Conservation (phyloP, 352 stramenopile genomes). For the Phytophthora citrophthora region DNA sequence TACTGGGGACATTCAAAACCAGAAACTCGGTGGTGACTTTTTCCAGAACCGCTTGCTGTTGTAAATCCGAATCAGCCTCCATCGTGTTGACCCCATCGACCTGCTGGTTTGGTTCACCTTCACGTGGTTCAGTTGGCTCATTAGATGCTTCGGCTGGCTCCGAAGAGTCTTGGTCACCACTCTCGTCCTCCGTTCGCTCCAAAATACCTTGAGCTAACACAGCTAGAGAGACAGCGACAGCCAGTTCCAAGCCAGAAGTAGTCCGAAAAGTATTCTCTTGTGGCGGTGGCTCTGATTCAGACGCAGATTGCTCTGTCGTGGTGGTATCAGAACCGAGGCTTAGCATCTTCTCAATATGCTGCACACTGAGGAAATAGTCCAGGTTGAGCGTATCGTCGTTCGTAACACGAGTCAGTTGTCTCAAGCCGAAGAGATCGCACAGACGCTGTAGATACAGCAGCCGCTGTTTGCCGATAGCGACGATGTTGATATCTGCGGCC, state of each 20-base stretch:
- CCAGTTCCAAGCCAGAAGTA: constrained; percentile 34
- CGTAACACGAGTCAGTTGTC: constrained; percentile 3
- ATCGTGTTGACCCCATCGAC: neutral
- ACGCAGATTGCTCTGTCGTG: neutral
- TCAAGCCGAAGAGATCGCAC: constrained; percentile 56
- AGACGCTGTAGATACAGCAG: constrained; percentile 53
- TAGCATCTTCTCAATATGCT: constrained; percentile 54
- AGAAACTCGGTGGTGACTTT: constrained; percentile 46
- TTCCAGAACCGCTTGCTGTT: constrained; percentile 21
- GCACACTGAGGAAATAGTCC: constrained; percentile 54
- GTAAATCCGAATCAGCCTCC: constrained; percentile 2
- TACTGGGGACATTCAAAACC: constrained; percentile 34
- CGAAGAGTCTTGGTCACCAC: neutral
- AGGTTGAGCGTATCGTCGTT: constrained; percentile 42
- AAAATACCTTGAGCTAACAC: constrained; percentile 44
- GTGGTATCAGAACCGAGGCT: constrained; percentile 5
- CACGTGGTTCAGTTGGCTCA: constrained; percentile 2
- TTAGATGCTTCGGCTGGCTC: neutral
- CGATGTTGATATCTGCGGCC: constrained; percentile 61
- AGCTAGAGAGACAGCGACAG: constrained; percentile 20
- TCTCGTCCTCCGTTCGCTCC: constrained; percentile 28
- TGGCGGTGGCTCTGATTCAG: neutral
- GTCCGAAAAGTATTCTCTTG: constrained; percentile 25
- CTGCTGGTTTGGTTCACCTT: neutral
- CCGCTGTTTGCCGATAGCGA: constrained; percentile 52